Evolutionary conservation across 139 green algal species (phyloP).

Genomic region (Chlamydomonas sp.): DNA sequence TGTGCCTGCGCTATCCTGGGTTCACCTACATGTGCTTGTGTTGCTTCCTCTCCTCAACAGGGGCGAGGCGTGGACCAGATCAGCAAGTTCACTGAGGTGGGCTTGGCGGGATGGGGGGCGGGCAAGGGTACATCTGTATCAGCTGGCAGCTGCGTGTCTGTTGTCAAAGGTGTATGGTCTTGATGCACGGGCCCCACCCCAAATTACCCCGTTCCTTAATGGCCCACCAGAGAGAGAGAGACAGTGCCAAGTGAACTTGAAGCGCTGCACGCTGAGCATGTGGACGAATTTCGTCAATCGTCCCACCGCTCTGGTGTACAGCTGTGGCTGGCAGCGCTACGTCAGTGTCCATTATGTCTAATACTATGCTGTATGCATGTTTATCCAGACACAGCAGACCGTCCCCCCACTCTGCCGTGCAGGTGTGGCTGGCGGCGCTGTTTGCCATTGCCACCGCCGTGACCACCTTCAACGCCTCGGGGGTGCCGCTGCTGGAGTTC

Average conservation of each 20-base stretch:
- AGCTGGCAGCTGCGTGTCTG: background rate
- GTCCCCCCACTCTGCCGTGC: background rate
- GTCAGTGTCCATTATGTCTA: no score
- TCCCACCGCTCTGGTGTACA: background rate
- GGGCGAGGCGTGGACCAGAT: constrained; percentile 30
- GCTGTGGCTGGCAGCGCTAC: background rate
- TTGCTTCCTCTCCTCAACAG: background rate
- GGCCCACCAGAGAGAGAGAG: no score
- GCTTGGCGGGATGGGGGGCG: background rate
- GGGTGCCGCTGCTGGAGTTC: constrained; percentile 68
- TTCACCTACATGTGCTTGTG: background rate
- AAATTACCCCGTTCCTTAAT: no score
- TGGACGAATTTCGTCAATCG: no score
- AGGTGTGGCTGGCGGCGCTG: constrained; percentile 63
- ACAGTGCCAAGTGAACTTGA: no score
- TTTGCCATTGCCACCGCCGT: constrained; percentile 69
- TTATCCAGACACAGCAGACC: background rate
- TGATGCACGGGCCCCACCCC: background rate
- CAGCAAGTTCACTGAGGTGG: constrained; percentile 35
- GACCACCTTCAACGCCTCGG: constrained; percentile 72
- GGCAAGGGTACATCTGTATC: background rate
- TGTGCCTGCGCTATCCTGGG: no score
- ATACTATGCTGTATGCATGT: background rate
- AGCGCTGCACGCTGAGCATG: no score
- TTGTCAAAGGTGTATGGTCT: background rate